These are phyloP conservation scores for Stentor coeruleus DNA, from an alignment of 73 alveolate species.

Conservation along the genomic window DNA sequence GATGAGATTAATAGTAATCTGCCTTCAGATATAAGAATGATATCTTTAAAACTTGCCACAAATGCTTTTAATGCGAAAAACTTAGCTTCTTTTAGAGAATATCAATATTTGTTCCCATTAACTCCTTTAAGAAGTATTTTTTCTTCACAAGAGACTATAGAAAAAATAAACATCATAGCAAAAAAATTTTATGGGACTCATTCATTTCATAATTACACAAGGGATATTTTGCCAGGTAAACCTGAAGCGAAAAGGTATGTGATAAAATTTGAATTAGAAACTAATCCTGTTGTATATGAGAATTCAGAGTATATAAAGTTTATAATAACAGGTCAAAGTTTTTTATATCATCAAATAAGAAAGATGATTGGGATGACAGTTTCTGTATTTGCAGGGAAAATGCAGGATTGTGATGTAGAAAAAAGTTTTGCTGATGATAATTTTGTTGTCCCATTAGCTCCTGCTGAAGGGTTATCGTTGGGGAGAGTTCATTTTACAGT, in stretches of 20 bases:
- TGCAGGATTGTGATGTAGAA: slow-evolving; percentile 43
- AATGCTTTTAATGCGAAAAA: slow-evolving; percentile 85
- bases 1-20: slow-evolving; percentile 67
- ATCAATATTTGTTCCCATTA: slow-evolving; percentile 86
- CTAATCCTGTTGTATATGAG: slow-evolving; percentile 54
- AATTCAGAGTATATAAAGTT: slow-evolving; percentile 71
- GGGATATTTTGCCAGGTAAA: slow-evolving; percentile 66
- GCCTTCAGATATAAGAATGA: slow-evolving; percentile 75
- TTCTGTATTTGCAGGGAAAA: slow-evolving; percentile 45
- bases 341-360: slow-evolving; percentile 92
- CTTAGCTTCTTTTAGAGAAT: slow-evolving; percentile 74
- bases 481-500: not conserved
- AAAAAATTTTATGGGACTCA: slow-evolving; percentile 79
- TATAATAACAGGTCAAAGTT: slow-evolving; percentile 81
- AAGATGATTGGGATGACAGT: slow-evolving; percentile 90
- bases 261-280: slow-evolving; percentile 42
- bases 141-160: slow-evolving; percentile 48
- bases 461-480: slow-evolving; percentile 68
- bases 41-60: slow-evolving; percentile 57
- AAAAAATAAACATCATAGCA: slow-evolving; percentile 54
- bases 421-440: slow-evolving; percentile 48
- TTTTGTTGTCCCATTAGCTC: slow-evolving; percentile 56
- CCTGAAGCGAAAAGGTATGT: slow-evolving; percentile 81
- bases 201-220: slow-evolving; percentile 87
- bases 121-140: slow-evolving; percentile 34